Evolutionary conservation across 257 asterid genomes (phyloP).

Genomic region (Penstemon eatonii): DNA sequence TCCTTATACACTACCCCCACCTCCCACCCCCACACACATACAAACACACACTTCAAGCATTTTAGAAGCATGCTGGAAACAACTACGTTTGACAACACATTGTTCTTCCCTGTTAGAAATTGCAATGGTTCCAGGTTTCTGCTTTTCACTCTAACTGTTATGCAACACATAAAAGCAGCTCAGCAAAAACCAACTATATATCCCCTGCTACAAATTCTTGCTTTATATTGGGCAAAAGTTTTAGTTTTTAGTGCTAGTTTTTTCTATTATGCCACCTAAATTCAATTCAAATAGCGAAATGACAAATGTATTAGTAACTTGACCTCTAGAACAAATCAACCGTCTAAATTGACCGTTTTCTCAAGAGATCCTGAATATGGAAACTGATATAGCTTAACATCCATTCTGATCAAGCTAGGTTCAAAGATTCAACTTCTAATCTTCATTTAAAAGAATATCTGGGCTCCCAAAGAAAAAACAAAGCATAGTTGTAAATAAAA

Average conservation of each 20-base stretch:
- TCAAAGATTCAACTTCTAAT: constrained; percentile 1
- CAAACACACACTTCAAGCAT: neutral
- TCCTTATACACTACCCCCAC: neutral
- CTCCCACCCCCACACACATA: too few relatives aligned
- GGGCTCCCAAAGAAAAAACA: neutral
- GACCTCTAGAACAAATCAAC: constrained; percentile 6
- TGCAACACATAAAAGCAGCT: constrained; percentile 12
- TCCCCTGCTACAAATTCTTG: neutral
- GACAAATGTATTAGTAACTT: neutral
- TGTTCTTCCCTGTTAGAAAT: neutral
- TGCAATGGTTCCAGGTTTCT: constrained; percentile 12
- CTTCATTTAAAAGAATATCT: constrained; percentile 9
- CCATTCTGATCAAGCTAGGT: constrained; percentile 14
- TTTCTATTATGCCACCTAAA: neutral
- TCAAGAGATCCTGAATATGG: neutral
- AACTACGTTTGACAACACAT: neutral
- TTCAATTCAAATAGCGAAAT: neutral
- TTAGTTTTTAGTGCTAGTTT: neutral
- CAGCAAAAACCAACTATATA: neutral
- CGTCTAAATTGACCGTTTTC: constrained; percentile 11
- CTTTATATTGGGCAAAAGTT: constrained; percentile 7
- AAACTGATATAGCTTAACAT: constrained; percentile 3
- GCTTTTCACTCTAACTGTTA: neutral
- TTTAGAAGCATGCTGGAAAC: neutral
- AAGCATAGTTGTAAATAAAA: neutral